A percentile compares a stretch with the other conserved stretches of the same genome.
phyloP scores from a whole-genome alignment of 768 basidiomycete genomes.

The Pisolithus albus region DNA sequence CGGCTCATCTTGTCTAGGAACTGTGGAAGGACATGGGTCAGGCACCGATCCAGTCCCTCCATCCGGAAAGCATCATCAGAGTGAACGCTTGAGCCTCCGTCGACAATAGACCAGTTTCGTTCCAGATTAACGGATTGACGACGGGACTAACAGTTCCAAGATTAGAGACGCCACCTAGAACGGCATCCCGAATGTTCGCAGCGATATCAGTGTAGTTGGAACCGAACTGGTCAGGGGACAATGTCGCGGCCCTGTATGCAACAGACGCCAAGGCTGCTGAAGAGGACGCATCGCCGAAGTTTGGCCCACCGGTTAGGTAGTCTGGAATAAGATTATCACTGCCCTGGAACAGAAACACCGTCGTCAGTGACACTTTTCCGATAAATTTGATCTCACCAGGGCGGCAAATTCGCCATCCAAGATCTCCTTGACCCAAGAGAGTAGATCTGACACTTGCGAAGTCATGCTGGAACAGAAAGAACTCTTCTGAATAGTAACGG shows the following conservation, averaged over 20 bases:
- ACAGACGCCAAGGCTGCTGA: conserved; percentile 24
- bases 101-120: conserved; percentile 11
- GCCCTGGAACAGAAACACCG: conserved; percentile 11
- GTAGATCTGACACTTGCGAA: conserved; percentile 24
- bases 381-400: conserved; percentile 9
- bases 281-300: conserved; percentile 31
- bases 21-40: neutral
- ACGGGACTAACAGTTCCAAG: conserved; percentile 32
- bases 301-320: conserved; percentile 26
- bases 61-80: conserved; percentile 16
- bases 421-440: conserved; percentile 33
- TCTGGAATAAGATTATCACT: conserved; percentile 29
- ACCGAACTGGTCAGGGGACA: conserved; percentile 27
- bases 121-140: conserved; percentile 31
- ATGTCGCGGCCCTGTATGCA: conserved; percentile 19
- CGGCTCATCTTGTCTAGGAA: too few relatives aligned
- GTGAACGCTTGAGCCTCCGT: conserved; percentile 16
- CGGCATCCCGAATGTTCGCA: conserved; percentile 26
- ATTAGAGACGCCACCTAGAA: conserved; percentile 26
- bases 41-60: conserved; percentile 11
- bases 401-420: conserved; percentile 46
- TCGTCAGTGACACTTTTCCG: neutral
- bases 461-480: conserved; percentile 21
- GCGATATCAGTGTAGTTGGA: conserved; percentile 26
- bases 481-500: conserved; percentile 31